A percentile compares a stretch with the other conserved stretches of the same genome.
Conservation (phyloP, 2,329 filamentous ascomycete genomes). For the Xylaria sp. region DNA sequence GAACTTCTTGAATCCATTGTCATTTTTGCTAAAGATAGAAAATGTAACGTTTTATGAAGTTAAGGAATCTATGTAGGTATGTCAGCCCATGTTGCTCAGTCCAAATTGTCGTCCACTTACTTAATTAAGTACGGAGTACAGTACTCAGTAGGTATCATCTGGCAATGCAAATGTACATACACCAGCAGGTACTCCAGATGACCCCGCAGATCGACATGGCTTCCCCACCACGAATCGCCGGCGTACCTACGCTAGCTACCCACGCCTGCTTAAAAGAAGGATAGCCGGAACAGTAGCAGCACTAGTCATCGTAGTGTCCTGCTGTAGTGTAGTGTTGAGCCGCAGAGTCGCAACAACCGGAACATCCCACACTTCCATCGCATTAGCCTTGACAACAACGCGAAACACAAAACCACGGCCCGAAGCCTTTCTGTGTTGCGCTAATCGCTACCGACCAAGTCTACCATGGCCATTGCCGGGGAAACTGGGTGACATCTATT, state of each 20-base stretch:
- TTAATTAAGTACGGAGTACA: no score
- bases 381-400: not conserved
- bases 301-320: no score
- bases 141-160: no score
- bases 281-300: not conserved
- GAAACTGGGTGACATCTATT: conserved; percentile 3
- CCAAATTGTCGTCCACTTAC: no score
- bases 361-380: not conserved
- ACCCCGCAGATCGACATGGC: not conserved
- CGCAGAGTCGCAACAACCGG: not conserved
- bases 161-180: no score
- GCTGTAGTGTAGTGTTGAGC: not conserved
- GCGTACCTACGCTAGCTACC: not conserved
- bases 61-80: no score
- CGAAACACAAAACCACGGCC: not conserved
- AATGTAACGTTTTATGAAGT: no score
- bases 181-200: not conserved
- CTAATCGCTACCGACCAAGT: not conserved
- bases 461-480: conserved; percentile 18
- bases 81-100: no score
- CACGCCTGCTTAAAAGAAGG: not conserved
- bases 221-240: not conserved
- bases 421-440: not conserved
- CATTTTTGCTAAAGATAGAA: no score
- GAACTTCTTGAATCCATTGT: no score